These are phyloP conservation scores for Coemansia sp. DNA, from an alignment of 192 early-diverging fungal genomes.

Conservation along the genomic window DNA sequence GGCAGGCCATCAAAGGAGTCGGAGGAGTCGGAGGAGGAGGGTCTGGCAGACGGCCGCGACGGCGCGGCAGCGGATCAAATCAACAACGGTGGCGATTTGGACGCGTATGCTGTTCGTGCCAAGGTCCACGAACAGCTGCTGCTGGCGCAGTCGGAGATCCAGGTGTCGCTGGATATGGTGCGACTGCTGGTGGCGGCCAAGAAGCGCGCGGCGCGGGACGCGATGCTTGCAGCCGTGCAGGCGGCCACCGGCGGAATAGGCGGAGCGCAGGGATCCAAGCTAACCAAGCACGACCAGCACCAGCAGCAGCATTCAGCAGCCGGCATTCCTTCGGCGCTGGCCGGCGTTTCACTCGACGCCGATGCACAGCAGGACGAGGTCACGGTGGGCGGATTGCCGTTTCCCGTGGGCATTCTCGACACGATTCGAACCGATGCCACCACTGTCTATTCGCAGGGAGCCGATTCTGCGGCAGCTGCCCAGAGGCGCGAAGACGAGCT, in stretches of 20 bases:
- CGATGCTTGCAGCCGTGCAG: neutral
- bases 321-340: too few species aligned
- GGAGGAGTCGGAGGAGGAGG: neutral
- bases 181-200: conserved; percentile 44
- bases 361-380: conserved; percentile 21
- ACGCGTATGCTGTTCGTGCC: conserved; percentile 39
- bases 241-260: neutral
- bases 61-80: neutral
- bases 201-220: conserved; percentile 19
- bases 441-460: neutral
- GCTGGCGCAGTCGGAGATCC: conserved; percentile 48
- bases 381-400: conserved; percentile 34
- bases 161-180: conserved; percentile 48
- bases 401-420: conserved; percentile 36
- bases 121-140: conserved; percentile 38
- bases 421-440: conserved; percentile 21
- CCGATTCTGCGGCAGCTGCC: neutral
- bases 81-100: conserved; percentile 12
- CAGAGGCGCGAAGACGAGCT: conserved; percentile 23
- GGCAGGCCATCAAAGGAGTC: neutral
- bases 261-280: neutral
- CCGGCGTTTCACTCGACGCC: conserved; percentile 11
- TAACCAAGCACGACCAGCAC: conserved; percentile 24
- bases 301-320: neutral
- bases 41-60: neutral